phyloP scores from a whole-genome alignment of 371 early-diverging fungal genomes.

The Mortierella sp. region DNA sequence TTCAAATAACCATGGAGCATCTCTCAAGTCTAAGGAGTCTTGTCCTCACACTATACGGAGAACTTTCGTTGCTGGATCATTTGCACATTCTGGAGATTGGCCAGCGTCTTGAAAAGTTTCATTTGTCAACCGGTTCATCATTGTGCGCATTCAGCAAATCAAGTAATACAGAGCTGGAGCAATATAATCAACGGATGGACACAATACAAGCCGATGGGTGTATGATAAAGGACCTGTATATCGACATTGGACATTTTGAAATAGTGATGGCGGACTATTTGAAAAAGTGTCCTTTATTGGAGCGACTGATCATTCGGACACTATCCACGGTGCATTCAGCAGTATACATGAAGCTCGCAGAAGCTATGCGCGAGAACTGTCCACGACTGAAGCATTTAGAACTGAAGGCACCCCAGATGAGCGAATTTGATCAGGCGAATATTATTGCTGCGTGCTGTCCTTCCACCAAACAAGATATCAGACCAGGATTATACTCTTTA shows the following conservation, averaged over 20 bases:
- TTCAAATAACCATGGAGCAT: background rate
- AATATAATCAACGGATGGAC: background rate
- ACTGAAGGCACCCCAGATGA: background rate
- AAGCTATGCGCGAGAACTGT: background rate
- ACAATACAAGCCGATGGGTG: background rate
- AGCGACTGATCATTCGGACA: background rate
- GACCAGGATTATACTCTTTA: conserved; percentile 8
- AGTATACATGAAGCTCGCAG: background rate
- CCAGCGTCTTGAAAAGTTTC: conserved; percentile 11
- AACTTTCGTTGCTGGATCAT: conserved; percentile 1
- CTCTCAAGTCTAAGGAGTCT: background rate
- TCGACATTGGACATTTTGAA: conserved; percentile 1
- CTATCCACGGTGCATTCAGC: background rate
- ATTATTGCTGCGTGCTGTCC: conserved; percentile 4
- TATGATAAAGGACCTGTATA: conserved; percentile 14
- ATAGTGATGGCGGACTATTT: conserved; percentile 7
- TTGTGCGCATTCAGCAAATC: background rate
- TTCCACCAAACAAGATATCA: background rate
- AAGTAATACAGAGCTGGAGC: background rate
- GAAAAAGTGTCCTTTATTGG: conserved; percentile 1
- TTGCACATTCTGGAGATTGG: background rate
- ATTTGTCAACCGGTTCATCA: conserved; percentile 1
- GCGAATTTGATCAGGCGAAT: background rate
- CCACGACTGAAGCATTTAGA: conserved; percentile 11
- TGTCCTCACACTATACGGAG: background rate